Evolutionary conservation across 1,284 basidiomycete species (phyloP).

Genomic region (Singerocomus inundabilis): DNA sequence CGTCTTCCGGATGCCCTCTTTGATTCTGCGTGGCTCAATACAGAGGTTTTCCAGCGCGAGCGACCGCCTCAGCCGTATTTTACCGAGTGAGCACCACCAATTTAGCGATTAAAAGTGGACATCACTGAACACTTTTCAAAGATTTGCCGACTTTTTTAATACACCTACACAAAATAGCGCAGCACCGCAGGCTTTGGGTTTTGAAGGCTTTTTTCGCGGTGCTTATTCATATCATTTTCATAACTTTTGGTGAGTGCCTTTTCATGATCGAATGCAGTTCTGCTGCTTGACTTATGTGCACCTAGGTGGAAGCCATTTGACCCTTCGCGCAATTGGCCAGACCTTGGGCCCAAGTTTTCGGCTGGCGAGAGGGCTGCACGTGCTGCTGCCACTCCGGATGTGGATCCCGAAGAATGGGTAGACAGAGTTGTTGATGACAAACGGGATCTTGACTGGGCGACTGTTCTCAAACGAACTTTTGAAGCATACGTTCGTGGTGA

Average conservation of each 20-base stretch:
- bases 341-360: constrained; percentile 78
- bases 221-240: constrained; percentile 88
- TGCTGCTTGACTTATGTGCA: background rate
- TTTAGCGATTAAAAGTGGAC: background rate
- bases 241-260: constrained; percentile 65
- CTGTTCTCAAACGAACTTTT: constrained; percentile 89
- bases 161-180: constrained; percentile 68
- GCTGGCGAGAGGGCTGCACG: constrained; percentile 67
- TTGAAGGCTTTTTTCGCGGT: constrained; percentile 85
- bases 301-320: constrained; percentile 93
- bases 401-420: constrained; percentile 37
- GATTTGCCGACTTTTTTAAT: constrained; percentile 80
- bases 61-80: constrained; percentile 85
- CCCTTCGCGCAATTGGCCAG: constrained; percentile 84
- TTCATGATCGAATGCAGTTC: background rate
- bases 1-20: constrained; percentile 83
- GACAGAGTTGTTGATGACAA: constrained; percentile 50
- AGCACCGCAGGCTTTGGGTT: constrained; percentile 73
- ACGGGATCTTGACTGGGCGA: constrained; percentile 85
- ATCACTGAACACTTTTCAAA: constrained; percentile 4
- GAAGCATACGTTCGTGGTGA: constrained; percentile 87
- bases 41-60: constrained; percentile 78
- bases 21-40: constrained; percentile 85
- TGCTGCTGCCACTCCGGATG: constrained; percentile 34
- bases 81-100: constrained; percentile 53